A percentile compares a stretch with the other conserved stretches of the same genome.
phyloP scores from a whole-genome alignment of 306 rosid genomes.

The Rubus idaeus region DNA sequence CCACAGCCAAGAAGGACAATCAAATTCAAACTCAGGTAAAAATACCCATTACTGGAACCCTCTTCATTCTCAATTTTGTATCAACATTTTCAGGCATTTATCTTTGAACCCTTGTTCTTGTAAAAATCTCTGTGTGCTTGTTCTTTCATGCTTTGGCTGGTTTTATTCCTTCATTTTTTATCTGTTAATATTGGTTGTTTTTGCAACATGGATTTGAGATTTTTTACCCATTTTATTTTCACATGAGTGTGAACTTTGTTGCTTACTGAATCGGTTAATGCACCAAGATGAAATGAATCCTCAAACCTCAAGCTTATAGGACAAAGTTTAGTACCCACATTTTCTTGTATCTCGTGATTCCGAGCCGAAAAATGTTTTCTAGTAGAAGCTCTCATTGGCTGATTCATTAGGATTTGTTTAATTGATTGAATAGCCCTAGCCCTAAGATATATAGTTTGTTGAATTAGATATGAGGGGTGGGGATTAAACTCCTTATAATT shows the following conservation, averaged over 20 bases:
- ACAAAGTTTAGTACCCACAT: not conserved
- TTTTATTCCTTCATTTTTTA: not conserved
- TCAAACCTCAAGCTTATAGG: not conserved
- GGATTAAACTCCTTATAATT: not conserved
- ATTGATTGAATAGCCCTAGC: not conserved
- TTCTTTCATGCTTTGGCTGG: not conserved
- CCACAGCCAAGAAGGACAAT: slow-evolving; percentile 34
- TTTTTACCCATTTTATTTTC: not conserved
- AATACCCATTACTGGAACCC: not conserved
- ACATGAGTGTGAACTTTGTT: not conserved
- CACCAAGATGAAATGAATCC: not conserved
- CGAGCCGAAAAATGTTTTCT: not conserved
- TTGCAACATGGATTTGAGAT: not conserved
- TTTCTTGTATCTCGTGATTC: not conserved
- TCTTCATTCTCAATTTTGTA: not conserved
- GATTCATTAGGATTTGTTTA: not conserved
- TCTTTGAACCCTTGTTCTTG: not conserved
- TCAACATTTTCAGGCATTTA: not conserved
- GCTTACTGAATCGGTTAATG: slow-evolving; percentile 5
- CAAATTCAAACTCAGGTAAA: slow-evolving; percentile 44
- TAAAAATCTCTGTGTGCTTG: no score
- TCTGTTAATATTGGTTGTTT: not conserved
- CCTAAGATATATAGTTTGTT: not conserved
- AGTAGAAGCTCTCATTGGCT: not conserved
- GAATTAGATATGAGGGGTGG: not conserved